Conservation (phyloP, 345 rosid genomes). For the Eucalyptus regnans region DNA sequence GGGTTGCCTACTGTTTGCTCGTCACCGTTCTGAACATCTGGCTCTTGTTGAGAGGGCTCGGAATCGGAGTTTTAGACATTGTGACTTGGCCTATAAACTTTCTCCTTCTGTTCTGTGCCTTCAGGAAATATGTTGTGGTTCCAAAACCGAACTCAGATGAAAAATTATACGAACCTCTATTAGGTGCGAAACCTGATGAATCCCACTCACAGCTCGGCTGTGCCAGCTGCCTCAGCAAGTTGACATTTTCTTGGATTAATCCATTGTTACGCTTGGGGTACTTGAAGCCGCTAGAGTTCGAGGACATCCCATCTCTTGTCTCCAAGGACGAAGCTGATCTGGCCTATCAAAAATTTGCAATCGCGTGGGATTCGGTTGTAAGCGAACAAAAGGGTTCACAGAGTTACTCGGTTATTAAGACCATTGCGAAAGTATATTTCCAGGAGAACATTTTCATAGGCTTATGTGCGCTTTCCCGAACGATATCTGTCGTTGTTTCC, state of each 20-base stretch:
- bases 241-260: conserved; percentile 61
- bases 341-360: conserved; percentile 41
- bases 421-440: conserved; percentile 32
- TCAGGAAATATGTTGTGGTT: conserved; percentile 18
- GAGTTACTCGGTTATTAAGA: conserved; percentile 32
- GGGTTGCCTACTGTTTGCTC: conserved; percentile 40
- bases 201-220: conserved; percentile 13
- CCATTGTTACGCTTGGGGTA: conserved; percentile 47
- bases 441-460: conserved; percentile 40
- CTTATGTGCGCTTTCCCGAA: conserved; percentile 36
- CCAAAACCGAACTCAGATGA: neutral
- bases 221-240: conserved; percentile 32
- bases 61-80: conserved; percentile 17
- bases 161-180: conserved; percentile 33
- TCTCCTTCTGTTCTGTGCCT: conserved; percentile 43
- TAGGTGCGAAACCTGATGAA: conserved; percentile 7
- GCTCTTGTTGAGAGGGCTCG: conserved; percentile 8
- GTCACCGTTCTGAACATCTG: conserved; percentile 25
- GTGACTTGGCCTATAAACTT: conserved; percentile 37
- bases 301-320: conserved; percentile 53
- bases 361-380: conserved; percentile 29
- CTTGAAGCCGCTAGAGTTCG: conserved; percentile 33
- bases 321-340: conserved; percentile 41
- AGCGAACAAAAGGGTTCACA: conserved; percentile 3
- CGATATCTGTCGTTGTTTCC: conserved; percentile 29